Percentiles rank a stretch among this genome's conserved stretches.
These are phyloP conservation scores for Hypericum androsaemum DNA, from an alignment of 345 rosid genomes.

Conservation along the genomic window DNA sequence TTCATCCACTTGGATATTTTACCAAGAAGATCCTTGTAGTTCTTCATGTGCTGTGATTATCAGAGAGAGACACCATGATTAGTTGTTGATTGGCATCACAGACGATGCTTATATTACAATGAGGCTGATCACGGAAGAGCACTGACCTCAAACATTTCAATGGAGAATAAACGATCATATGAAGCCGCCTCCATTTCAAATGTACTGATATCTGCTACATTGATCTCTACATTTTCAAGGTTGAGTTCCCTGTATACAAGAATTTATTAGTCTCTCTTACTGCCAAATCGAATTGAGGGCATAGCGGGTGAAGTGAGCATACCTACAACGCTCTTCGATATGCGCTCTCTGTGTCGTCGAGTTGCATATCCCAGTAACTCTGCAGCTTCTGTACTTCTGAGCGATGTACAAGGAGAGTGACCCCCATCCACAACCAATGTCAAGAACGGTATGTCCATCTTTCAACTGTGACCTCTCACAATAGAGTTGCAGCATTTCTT, in stretches of 20 bases:
- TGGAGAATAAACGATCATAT: conserved; percentile 60
- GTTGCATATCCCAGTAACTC: conserved; percentile 71
- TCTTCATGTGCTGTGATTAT: conserved; percentile 65
- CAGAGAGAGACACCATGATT: no score
- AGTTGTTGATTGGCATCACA: no score
- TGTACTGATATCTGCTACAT: conserved; percentile 71
- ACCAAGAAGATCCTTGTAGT: conserved; percentile 57
- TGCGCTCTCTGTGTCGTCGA: conserved; percentile 60
- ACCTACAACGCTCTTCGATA: conserved; percentile 62
- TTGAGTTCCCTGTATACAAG: conserved; percentile 37
- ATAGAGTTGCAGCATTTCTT: conserved; percentile 59
- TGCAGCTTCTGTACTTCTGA: conserved; percentile 54
- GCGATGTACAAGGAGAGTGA: conserved; percentile 70
- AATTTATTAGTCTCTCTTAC: background rate
- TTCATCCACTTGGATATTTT: conserved; percentile 86
- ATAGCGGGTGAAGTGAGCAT: conserved; percentile 5
- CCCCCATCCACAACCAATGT: conserved; percentile 93
- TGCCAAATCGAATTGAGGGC: background rate
- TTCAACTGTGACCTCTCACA: conserved; percentile 56
- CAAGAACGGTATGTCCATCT: conserved; percentile 74
- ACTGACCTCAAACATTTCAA: conserved; percentile 82
- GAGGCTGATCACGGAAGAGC: background rate
- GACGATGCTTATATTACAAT: no score
- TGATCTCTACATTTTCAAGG: conserved; percentile 58
- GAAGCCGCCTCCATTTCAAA: conserved; percentile 66